phyloP scores from a whole-genome alignment of 2,329 filamentous ascomycete species.

The Ceratocystis papillata region DNA sequence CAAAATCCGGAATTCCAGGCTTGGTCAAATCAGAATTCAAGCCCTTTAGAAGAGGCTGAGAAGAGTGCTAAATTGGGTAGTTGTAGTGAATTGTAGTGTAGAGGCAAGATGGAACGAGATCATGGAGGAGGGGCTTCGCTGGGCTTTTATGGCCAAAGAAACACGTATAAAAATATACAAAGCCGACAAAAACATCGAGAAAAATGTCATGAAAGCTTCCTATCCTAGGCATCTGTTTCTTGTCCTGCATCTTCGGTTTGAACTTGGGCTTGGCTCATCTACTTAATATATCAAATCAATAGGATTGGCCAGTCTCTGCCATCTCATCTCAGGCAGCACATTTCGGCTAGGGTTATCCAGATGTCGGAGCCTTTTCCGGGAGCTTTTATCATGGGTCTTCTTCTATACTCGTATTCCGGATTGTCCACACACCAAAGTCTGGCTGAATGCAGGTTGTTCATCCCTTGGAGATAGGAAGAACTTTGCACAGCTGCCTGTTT shows the following conservation, averaged over 20 bases:
- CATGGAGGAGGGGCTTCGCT: neutral
- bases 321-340: neutral
- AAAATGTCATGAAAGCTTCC: neutral
- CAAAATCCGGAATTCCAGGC: neutral
- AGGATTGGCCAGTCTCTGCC: neutral
- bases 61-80: neutral
- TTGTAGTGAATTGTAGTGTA: neutral
- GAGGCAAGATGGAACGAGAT: neutral
- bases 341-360: neutral
- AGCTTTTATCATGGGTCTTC: neutral
- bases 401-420: neutral
- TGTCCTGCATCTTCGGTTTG: no score
- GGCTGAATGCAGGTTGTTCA: neutral
- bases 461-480: neutral
- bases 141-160: neutral
- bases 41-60: slow-evolving; percentile 9
- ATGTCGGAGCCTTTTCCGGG: neutral
- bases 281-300: neutral
- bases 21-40: neutral
- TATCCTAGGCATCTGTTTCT: no score
- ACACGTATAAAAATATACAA: neutral
- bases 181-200: neutral
- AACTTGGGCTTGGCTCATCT: no score
- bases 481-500: neutral
- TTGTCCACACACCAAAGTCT: neutral